These are phyloP conservation scores for Auricularia sp. DNA, from an alignment of 768 basidiomycete species.

Conservation along the genomic window DNA sequence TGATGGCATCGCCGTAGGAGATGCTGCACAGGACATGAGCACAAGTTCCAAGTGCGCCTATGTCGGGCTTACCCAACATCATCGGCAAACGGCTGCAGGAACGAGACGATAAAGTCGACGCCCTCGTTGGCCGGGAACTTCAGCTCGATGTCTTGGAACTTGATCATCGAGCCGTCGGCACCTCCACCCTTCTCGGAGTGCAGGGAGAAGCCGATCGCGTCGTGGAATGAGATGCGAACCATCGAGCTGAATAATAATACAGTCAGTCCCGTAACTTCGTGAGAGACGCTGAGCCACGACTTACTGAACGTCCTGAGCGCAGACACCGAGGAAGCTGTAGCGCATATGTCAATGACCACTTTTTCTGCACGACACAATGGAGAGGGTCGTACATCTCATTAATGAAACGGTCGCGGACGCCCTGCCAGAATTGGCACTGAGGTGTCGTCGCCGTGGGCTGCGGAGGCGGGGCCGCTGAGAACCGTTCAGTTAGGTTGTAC, in stretches of 20 bases:
- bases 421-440: background rate
- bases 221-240: no score
- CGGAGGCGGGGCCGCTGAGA: background rate
- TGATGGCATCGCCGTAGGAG: constrained; percentile 25
- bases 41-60: background rate
- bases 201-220: no score
- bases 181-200: no score
- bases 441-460: background rate
- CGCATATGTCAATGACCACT: background rate
- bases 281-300: no score
- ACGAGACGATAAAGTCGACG: constrained; percentile 9
- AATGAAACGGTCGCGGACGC: background rate
- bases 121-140: constrained; percentile 9
- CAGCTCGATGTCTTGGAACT: constrained; percentile 10
- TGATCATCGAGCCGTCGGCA: no score
- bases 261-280: background rate
- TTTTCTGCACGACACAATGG: background rate
- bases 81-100: constrained; percentile 4
- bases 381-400: background rate
- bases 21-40: constrained; percentile 18
- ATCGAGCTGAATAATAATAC: background rate
- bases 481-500: background rate
- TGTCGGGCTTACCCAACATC: background rate
- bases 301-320: background rate
- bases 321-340: background rate